Percentiles rank a stretch among this genome's conserved stretches.
Conservation (phyloP, 2,329 filamentous ascomycete species). For the Sclerotinia trifoliorum region DNA sequence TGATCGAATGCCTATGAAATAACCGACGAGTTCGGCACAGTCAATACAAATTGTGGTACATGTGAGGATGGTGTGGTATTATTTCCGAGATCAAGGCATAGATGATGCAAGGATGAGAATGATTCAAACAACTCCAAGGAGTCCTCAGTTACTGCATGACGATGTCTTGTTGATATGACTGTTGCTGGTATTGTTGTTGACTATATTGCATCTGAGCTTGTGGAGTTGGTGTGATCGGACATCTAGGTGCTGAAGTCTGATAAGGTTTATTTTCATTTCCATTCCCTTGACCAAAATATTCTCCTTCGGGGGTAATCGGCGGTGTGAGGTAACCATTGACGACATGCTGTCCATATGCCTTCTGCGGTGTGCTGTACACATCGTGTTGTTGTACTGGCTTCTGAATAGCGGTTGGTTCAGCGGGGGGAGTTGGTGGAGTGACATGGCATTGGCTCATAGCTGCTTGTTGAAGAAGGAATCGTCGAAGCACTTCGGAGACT, state of each 20-base stretch:
- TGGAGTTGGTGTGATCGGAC: conserved; percentile 63
- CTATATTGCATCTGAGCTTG: conserved; percentile 45
- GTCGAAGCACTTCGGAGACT: conserved; percentile 62
- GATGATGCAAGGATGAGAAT: background rate
- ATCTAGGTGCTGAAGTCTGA: conserved; percentile 43
- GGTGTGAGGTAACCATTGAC: conserved; percentile 79
- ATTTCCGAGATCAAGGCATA: conserved; percentile 11
- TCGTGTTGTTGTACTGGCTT: conserved; percentile 48
- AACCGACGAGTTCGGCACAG: conserved; percentile 18
- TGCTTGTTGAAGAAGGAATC: conserved; percentile 64
- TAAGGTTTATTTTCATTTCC: conserved; percentile 35
- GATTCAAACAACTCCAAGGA: conserved; percentile 1
- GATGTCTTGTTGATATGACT: conserved; percentile 46
- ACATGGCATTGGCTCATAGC: conserved; percentile 51
- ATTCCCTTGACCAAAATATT: conserved; percentile 45
- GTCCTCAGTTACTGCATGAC: conserved; percentile 35
- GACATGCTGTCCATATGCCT: conserved; percentile 61
- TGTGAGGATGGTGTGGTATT: conserved; percentile 13
- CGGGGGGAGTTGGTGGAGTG: conserved; percentile 62
- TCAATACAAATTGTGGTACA: conserved; percentile 26
- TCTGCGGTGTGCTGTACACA: conserved; percentile 73
- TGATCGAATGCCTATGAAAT: conserved; percentile 18
- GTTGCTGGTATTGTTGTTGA: conserved; percentile 44
- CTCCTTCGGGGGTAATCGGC: conserved; percentile 77
- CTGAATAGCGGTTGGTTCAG: conserved; percentile 47